A percentile compares a stretch with the other conserved stretches of the same genome.
Conservation (phyloP, 768 basidiomycete species). For the Lyophyllum semitale region DNA sequence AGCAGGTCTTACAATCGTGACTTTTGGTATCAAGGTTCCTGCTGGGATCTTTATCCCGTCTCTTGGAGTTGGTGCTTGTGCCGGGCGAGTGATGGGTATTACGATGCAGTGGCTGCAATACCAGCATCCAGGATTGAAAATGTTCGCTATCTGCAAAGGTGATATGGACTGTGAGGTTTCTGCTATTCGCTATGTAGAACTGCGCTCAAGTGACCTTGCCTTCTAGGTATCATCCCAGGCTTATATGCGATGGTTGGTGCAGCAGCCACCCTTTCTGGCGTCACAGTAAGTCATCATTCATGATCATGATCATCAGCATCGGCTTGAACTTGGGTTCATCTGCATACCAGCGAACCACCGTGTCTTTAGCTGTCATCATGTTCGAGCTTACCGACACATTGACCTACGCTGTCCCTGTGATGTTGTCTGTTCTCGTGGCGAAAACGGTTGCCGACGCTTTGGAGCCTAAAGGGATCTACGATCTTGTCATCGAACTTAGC, state of each 20-base stretch:
- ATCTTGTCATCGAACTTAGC: conserved; percentile 90
- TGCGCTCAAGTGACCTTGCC: not conserved
- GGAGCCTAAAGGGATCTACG: conserved; percentile 95
- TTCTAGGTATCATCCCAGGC: conserved; percentile 73
- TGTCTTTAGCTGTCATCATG: conserved; percentile 94
- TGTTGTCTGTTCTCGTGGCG: conserved; percentile 85
- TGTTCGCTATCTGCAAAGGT: conserved; percentile 68
- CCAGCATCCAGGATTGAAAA: conserved; percentile 52
- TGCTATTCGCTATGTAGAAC: not conserved
- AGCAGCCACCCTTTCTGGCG: conserved; percentile 92
- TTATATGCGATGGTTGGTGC: conserved; percentile 97
- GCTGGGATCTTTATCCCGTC: conserved; percentile 98
- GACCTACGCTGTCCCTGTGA: conserved; percentile 89
- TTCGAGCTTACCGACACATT: conserved; percentile 94
- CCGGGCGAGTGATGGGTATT: conserved; percentile 86
- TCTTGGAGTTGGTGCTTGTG: conserved; percentile 91
- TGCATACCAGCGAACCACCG: conserved; percentile 69
- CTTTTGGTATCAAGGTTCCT: conserved; percentile 90
- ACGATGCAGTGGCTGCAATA: conserved; percentile 75
- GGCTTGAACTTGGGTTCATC: not conserved
- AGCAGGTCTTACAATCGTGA: conserved; percentile 77
- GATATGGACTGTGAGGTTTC: conserved; percentile 59
- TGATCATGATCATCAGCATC: conserved; percentile 12
- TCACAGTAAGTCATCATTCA: conserved; percentile 65
- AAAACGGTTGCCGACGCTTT: conserved; percentile 89